These are phyloP conservation scores for Hirsutella minnesotensis DNA, from an alignment of 2,329 filamentous ascomycete species.

Conservation along the genomic window DNA sequence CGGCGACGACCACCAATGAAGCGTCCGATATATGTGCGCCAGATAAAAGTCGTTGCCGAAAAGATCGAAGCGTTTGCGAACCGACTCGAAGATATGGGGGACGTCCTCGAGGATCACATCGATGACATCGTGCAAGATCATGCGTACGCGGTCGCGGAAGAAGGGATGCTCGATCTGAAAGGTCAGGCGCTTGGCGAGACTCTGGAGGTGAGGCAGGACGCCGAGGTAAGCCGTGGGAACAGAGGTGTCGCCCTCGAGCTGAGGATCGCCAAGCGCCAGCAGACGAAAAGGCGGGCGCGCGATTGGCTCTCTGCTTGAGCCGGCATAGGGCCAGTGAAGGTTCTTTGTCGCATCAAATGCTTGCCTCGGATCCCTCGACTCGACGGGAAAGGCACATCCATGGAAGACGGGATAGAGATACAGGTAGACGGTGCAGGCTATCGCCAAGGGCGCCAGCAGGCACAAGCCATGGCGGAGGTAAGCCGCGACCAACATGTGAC, in stretches of 20 bases:
- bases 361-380: slow-evolving; percentile 20
- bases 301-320: slow-evolving; percentile 9
- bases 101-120: slow-evolving; percentile 58
- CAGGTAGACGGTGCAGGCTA: slow-evolving; percentile 63
- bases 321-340: slow-evolving; percentile 28
- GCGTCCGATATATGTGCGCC: slow-evolving; percentile 76
- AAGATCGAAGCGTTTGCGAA: slow-evolving; percentile 74
- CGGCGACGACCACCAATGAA: slow-evolving; percentile 74
- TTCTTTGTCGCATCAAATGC: slow-evolving; percentile 24
- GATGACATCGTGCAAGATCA: slow-evolving; percentile 44
- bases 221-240: slow-evolving; percentile 49
- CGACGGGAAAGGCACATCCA: slow-evolving; percentile 66
- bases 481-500: slow-evolving; percentile 40
- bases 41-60: slow-evolving; percentile 93
- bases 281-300: slow-evolving; percentile 66
- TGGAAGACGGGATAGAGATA: slow-evolving; percentile 80
- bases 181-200: slow-evolving; percentile 32
- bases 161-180: slow-evolving; percentile 33
- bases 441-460: slow-evolving; percentile 46
- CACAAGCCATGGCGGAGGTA: slow-evolving; percentile 45
- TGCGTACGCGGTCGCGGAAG: slow-evolving; percentile 39
- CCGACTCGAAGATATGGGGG: slow-evolving; percentile 50
- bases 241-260: slow-evolving; percentile 84
- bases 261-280: slow-evolving; percentile 80
- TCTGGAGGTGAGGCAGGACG: slow-evolving; percentile 40